These are phyloP conservation scores for Ilyonectria mors-panacis DNA, from an alignment of 2,329 filamentous ascomycete genomes.

Conservation along the genomic window DNA sequence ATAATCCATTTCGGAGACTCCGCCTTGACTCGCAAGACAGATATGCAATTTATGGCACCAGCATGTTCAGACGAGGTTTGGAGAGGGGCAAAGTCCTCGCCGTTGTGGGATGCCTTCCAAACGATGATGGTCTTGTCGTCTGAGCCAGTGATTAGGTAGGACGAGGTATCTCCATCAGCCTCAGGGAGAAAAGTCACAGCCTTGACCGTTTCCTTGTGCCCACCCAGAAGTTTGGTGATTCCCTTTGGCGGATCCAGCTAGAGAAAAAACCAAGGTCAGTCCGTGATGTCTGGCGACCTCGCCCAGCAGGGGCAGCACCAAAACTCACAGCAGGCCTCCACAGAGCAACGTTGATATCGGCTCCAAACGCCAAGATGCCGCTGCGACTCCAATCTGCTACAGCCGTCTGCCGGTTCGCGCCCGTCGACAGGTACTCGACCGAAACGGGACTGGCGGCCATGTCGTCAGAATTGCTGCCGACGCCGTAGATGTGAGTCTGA, in stretches of 20 bases:
- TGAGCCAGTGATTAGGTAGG: conserved; percentile 82
- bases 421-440: conserved; percentile 76
- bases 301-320: not conserved
- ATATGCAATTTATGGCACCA: conserved; percentile 81
- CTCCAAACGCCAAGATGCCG: conserved; percentile 87
- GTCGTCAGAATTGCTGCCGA: conserved; percentile 32
- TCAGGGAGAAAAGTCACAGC: conserved; percentile 82
- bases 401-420: conserved; percentile 90
- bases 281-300: not conserved
- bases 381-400: conserved; percentile 88
- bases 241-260: conserved; percentile 65
- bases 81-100: conserved; percentile 56
- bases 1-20: conserved; percentile 64
- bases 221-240: conserved; percentile 76
- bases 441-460: conserved; percentile 53
- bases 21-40: conserved; percentile 55
- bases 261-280: conserved; percentile 18
- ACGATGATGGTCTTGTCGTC: conserved; percentile 84
- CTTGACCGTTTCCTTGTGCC: conserved; percentile 86
- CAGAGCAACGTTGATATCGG: conserved; percentile 88
- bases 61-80: conserved; percentile 75
- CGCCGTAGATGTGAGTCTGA: conserved; percentile 50
- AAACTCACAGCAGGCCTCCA: conserved; percentile 84
- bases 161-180: conserved; percentile 59
- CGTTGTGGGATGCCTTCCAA: conserved; percentile 67